phyloP scores from a whole-genome alignment of 23 red algal genomes.

The Porphyridium purpureum region DNA sequence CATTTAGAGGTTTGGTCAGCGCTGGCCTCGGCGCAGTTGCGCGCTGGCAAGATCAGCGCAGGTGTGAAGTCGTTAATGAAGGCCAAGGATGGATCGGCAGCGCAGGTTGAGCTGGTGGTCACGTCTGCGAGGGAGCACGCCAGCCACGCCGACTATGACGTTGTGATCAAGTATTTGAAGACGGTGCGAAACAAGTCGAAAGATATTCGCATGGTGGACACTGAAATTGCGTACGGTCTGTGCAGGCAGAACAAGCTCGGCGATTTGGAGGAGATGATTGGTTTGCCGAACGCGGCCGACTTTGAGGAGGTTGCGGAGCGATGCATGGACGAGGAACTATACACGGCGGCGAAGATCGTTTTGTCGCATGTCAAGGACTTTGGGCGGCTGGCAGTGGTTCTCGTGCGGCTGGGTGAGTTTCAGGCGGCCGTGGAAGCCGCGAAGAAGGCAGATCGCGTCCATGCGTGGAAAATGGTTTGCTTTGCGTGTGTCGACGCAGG shows the following conservation, averaged over 20 bases:
- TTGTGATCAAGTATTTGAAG: slow-evolving; percentile 76
- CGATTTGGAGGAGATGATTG: slow-evolving; percentile 90
- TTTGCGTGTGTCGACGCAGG: slow-evolving; percentile 88
- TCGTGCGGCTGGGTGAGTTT: slow-evolving; percentile 77
- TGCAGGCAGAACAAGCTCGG: slow-evolving; percentile 38
- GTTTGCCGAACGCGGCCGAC: slow-evolving; percentile 71
- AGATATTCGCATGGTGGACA: slow-evolving; percentile 80
- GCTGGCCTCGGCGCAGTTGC: slow-evolving; percentile 58
- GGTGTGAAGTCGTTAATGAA: slow-evolving; percentile 74
- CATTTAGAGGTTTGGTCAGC: slow-evolving; percentile 58
- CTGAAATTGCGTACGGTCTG: slow-evolving; percentile 81
- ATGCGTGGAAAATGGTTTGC: slow-evolving; percentile 78
- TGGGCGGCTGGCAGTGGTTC: slow-evolving; percentile 63
- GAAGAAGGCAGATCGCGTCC: slow-evolving; percentile 74
- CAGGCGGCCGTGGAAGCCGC: slow-evolving; percentile 77
- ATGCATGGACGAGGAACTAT: slow-evolving; percentile 38
- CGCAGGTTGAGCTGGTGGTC: slow-evolving; percentile 56
- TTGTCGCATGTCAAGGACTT: slow-evolving; percentile 81
- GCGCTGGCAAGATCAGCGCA: slow-evolving; percentile 37
- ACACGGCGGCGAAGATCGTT: slow-evolving; percentile 67
- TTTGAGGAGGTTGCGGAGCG: slow-evolving; percentile 91
- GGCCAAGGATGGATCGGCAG: slow-evolving; percentile 50
- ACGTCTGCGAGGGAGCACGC: slow-evolving; percentile 20
- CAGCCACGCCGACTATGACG: slow-evolving; percentile 26
- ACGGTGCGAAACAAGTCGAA: slow-evolving; percentile 85